Conservation (phyloP, 345 rosid species). For the Salix dunnii region DNA sequence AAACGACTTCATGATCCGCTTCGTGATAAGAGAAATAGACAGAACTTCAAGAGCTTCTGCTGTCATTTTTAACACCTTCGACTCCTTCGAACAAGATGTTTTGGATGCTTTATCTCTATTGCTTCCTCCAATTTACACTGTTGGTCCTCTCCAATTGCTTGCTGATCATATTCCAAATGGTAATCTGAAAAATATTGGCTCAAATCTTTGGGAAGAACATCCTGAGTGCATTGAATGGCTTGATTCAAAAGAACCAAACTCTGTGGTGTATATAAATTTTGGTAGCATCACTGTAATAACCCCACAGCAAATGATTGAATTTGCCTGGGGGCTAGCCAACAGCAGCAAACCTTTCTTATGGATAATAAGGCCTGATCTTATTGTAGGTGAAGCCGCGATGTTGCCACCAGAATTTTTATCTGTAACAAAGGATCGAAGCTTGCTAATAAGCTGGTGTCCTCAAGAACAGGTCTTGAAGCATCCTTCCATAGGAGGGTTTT, state of each 20-base stretch:
- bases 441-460: constrained; percentile 14
- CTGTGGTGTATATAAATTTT: constrained; percentile 1
- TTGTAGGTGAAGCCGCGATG: not conserved
- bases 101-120: constrained; percentile 16
- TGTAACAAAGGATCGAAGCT: constrained; percentile 9
- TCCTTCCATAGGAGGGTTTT: constrained; percentile 10
- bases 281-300: constrained; percentile 14
- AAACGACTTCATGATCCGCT: constrained; percentile 37
- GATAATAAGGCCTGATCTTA: constrained; percentile 17
- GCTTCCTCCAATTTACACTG: constrained; percentile 10
- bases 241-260: not conserved
- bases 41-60: constrained; percentile 33
- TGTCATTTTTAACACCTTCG: constrained; percentile 39
- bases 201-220: constrained; percentile 12
- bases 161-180: not conserved
- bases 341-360: constrained; percentile 7
- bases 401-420: not conserved
- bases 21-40: constrained; percentile 1
- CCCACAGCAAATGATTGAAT: not conserved
- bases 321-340: constrained; percentile 22
- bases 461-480: constrained; percentile 17
- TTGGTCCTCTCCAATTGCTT: constrained; percentile 12
- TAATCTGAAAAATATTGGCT: not conserved
- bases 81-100: constrained; percentile 31
- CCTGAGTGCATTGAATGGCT: constrained; percentile 13